Base-by-base conservation (phyloP, 192 early-diverging fungal species). In the Podila epigama region DNA sequence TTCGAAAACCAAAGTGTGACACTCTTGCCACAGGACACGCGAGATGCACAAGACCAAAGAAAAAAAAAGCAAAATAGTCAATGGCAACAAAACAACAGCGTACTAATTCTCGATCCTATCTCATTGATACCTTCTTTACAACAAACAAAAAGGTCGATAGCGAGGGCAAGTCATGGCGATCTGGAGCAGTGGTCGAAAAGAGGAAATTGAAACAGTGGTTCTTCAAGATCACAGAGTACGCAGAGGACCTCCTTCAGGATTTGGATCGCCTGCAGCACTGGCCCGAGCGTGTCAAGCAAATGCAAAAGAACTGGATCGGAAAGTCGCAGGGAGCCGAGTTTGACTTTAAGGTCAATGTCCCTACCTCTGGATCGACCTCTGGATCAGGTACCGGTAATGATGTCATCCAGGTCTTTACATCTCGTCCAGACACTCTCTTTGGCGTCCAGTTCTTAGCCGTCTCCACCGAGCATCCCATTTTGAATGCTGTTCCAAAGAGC, bases 261-360 rank as follows among this genome's bases (percentile, higher is more conserved):
- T 82, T 95, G 53, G 87, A 93, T 34, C 28, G 69, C 5, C 82
- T 96, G 13, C 81, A 87, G 25, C 80, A 95, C 63, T 98, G 97
- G 97, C 97, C 97, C 2, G 86, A 91, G 22, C 83, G 90, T 39
- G 95, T 98, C 1, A 96, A 95, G 64, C 85, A 87, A 53, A 92
- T 94, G 87, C 97, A 98, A 70, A 40, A 82, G 27, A 92, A 96
- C 78, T 98, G 97, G 97, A 98, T 98, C 39, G 94, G 95, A 4
- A 92, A 90, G 62, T 93, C 92, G 13, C 84, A 85, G 34, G 95
- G 96, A 32, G 91, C 90, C 6, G 89, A 92, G 58, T 86, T 94
- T 63, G 81, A 82, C 33, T 94, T 92, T 66, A 13, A 13, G 22
- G 64, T 89, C 41, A 73, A 85, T 67, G 60, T 57, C 27, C 37